Conservation (phyloP, 2,329 filamentous ascomycete species). For the Pestalotiopsis fici region DNA sequence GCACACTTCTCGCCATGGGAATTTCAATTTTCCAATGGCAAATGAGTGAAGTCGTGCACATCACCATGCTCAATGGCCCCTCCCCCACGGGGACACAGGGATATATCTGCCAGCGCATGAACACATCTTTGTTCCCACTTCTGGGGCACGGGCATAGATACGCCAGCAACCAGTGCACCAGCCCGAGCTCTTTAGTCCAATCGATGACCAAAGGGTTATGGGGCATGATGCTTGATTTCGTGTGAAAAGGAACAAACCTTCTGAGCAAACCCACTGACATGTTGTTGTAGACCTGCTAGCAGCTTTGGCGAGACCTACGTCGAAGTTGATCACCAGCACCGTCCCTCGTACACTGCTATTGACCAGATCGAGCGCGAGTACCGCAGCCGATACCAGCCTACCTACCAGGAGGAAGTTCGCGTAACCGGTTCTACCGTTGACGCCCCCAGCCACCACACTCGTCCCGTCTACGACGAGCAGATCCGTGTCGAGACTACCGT, state of each 20-base stretch:
- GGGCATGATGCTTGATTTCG: neutral
- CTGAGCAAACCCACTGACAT: conserved; percentile 21
- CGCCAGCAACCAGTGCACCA: neutral
- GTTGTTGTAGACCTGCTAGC: conserved; percentile 27
- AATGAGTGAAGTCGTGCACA: neutral
- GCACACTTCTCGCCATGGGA: neutral
- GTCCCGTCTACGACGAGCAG: conserved; percentile 35
- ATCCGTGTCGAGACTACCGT: conserved; percentile 39
- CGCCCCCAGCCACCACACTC: conserved; percentile 16
- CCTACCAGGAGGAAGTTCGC: conserved; percentile 35
- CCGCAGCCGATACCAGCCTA: conserved; percentile 60
- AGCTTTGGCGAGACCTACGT: conserved; percentile 64
- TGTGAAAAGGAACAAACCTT: neutral
- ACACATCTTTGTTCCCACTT: neutral
- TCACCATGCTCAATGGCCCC: neutral
- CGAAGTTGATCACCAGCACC: conserved; percentile 61
- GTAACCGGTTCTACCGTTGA: conserved; percentile 27
- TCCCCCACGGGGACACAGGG: neutral
- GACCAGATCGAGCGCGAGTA: conserved; percentile 69
- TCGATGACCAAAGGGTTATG: neutral
- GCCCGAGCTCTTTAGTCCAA: neutral
- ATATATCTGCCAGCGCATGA: neutral
- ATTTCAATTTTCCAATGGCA: neutral
- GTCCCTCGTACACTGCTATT: conserved; percentile 51
- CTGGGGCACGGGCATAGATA: neutral